These are phyloP conservation scores for Sodiomyces alkalinus DNA, from an alignment of 2,329 filamentous ascomycete genomes.

Conservation along the genomic window DNA sequence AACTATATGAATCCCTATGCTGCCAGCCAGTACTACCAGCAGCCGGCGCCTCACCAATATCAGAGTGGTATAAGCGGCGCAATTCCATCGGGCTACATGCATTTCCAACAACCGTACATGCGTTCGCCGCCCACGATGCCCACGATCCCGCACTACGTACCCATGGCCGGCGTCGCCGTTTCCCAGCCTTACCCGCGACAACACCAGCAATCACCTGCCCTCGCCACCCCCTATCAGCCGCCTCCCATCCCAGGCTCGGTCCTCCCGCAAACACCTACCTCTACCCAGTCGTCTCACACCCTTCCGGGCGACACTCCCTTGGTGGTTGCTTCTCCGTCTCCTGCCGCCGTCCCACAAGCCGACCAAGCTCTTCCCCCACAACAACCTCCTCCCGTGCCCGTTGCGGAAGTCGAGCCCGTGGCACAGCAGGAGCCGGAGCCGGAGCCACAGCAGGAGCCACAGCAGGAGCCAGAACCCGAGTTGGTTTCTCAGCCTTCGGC, in stretches of 20 bases:
- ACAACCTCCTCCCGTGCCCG: background rate
- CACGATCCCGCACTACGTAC: constrained; percentile 32
- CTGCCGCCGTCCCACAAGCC: background rate
- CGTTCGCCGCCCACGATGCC: constrained; percentile 35
- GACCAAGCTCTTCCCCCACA: background rate
- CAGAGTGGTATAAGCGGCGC: constrained; percentile 24
- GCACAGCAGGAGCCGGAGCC: background rate
- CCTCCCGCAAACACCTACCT: constrained; percentile 35
- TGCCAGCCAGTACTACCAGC: constrained; percentile 27
- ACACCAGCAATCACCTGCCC: constrained; percentile 34
- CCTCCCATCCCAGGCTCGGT: constrained; percentile 27
- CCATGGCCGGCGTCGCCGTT: constrained; percentile 30
- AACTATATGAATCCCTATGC: constrained; percentile 34
- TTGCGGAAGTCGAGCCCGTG: too few species aligned
- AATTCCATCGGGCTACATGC: constrained; percentile 33
- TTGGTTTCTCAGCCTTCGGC: background rate
- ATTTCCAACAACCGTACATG: constrained; percentile 26
- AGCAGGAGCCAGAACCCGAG: background rate
- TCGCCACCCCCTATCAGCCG: constrained; percentile 42
- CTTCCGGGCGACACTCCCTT: background rate
- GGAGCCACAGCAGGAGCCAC: background rate
- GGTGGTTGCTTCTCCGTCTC: background rate
- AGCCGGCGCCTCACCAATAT: constrained; percentile 43
- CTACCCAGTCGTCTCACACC: constrained; percentile 29
- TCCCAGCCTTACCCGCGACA: constrained; percentile 32